These are phyloP conservation scores for Colletotrichum acutatum DNA, from an alignment of 2,329 filamentous ascomycete species.

Conservation along the genomic window DNA sequence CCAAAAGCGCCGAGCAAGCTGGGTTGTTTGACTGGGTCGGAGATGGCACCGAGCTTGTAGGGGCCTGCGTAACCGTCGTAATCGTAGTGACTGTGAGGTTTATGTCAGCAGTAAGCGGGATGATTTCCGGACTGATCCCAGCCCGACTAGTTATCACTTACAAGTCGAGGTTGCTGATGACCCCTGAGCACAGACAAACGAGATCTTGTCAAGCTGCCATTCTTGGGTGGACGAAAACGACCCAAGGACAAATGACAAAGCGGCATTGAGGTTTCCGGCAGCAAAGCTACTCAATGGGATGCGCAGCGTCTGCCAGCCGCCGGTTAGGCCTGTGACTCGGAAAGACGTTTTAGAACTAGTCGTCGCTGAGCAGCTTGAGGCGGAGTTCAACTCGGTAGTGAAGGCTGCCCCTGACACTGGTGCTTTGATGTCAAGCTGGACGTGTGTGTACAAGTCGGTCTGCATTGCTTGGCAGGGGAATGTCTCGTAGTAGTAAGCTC, in stretches of 20 bases:
- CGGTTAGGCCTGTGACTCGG: conserved; percentile 58
- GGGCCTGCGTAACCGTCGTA: conserved; percentile 1
- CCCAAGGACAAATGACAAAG: conserved; percentile 57
- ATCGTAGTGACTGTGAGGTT: background rate
- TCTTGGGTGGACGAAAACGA: conserved; percentile 44
- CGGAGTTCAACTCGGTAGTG: conserved; percentile 51
- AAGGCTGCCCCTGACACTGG: conserved; percentile 38
- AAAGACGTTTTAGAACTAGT: conserved; percentile 56
- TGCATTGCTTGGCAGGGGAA: conserved; percentile 58
- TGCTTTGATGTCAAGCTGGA: conserved; percentile 40
- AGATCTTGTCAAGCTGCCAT: conserved; percentile 60
- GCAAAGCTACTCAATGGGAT: conserved; percentile 61
- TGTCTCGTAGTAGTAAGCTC: conserved; percentile 65
- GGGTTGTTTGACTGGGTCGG: conserved; percentile 19
- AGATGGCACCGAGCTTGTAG: conserved; percentile 1
- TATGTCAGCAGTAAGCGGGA: background rate
- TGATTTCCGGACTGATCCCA: background rate
- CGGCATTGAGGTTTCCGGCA: conserved; percentile 60
- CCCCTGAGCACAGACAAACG: conserved; percentile 53
- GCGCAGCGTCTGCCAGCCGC: conserved; percentile 59
- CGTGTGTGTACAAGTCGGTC: conserved; percentile 60
- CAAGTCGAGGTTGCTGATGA: conserved; percentile 27
- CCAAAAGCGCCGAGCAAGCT: conserved; percentile 55
- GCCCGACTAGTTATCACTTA: conserved; percentile 20
- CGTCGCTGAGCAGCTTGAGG: conserved; percentile 52